phyloP scores from a whole-genome alignment of 2,329 filamentous ascomycete species.

The Ascosphaera aggregata region DNA sequence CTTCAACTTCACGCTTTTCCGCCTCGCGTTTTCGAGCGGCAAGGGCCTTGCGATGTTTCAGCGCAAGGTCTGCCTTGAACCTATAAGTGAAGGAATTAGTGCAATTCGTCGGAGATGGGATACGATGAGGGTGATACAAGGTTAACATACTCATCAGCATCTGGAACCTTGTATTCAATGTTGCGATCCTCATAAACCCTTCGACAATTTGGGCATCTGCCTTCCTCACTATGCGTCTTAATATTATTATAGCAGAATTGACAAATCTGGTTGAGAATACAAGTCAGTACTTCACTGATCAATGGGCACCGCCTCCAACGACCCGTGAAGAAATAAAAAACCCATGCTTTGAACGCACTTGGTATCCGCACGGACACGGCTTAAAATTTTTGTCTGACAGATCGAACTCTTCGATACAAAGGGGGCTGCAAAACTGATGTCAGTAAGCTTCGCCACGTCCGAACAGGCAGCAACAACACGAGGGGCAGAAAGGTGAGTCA shows the following conservation, averaged over 20 bases:
- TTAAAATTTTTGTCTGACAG: conserved; percentile 92
- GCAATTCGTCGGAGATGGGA: too few species aligned
- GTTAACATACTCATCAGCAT: conserved; percentile 72
- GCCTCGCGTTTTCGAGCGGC: conserved; percentile 80
- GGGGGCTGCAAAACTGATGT: conserved; percentile 37
- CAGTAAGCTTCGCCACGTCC: conserved; percentile 1
- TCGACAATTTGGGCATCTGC: conserved; percentile 89
- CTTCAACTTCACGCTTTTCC: conserved; percentile 89
- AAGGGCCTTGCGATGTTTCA: conserved; percentile 79
- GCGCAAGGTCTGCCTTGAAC: conserved; percentile 26
- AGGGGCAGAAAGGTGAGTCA: neutral
- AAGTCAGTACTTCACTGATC: too few species aligned
- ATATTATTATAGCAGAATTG: conserved; percentile 99
- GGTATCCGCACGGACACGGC: conserved; percentile 92
- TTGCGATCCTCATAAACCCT: conserved; percentile 91
- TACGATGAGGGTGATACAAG: too few species aligned
- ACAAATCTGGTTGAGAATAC: conserved; percentile 48
- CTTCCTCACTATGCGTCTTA: conserved; percentile 83
- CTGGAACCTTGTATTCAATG: conserved; percentile 91
- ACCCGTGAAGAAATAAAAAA: too few species aligned
- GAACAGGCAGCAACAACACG: neutral
- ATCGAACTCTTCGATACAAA: conserved; percentile 98
- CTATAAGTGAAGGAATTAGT: conserved; percentile 10
- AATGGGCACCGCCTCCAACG: too few species aligned
- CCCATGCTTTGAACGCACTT: conserved; percentile 56